Percentiles rank a stretch among this genome's conserved stretches.
Conservation (phyloP, 352 stramenopile species). For the Pythium apleroticum region DNA sequence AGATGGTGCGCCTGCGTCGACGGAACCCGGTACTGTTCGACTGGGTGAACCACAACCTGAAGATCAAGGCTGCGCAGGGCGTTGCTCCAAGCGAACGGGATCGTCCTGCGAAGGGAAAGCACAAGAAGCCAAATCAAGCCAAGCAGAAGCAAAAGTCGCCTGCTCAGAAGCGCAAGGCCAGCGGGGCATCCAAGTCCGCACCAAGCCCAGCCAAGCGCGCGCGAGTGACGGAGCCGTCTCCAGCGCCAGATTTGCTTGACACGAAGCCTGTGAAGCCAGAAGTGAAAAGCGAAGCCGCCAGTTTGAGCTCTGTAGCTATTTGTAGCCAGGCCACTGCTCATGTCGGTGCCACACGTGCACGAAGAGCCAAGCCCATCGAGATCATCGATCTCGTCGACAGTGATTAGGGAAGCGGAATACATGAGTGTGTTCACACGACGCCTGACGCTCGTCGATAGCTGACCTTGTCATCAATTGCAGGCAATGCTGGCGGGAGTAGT, state of each 20-base stretch:
- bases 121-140: background rate
- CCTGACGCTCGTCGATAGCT: background rate
- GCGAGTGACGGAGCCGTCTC: background rate
- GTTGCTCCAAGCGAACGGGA: constrained; percentile 14
- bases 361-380: constrained; percentile 5
- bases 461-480: too few species aligned
- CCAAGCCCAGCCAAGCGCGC: background rate
- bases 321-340: background rate
- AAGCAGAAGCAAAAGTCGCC: background rate
- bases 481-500: too few species aligned
- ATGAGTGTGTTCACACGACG: background rate
- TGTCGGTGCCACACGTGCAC: constrained; percentile 3
- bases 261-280: background rate
- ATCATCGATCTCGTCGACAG: constrained; percentile 18
- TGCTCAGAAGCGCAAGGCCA: constrained; percentile 1
- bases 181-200: too few species aligned
- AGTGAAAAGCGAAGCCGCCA: background rate
- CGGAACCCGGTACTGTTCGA: constrained; percentile 15
- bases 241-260: background rate
- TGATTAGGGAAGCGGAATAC: constrained; percentile 1
- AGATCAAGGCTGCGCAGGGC: constrained; percentile 3
- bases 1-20: constrained; percentile 3
- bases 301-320: background rate
- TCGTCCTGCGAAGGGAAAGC: background rate
- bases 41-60: constrained; percentile 1